Percentiles rank a stretch among this genome's conserved stretches.
Evolutionary conservation across 208 protist genomes (phyloP).

Genomic region (Trypanosoma congolense): DNA sequence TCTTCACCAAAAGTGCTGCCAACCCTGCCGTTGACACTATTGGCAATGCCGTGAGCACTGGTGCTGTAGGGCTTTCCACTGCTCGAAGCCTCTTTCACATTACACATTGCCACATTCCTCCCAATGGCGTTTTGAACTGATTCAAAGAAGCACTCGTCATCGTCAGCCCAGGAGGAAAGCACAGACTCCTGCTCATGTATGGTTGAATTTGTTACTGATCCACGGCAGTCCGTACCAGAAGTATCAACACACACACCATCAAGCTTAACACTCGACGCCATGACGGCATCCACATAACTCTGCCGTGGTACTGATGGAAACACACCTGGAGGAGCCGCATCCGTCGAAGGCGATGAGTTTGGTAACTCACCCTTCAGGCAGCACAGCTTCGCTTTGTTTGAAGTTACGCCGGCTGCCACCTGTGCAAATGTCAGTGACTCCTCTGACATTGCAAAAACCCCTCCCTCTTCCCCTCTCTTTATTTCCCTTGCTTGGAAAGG

Average conservation of each 20-base stretch:
- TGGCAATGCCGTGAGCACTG: neutral
- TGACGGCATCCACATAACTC: conserved; percentile 29
- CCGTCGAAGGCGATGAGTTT: too few species aligned
- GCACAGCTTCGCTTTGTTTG: neutral
- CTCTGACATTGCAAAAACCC: neutral
- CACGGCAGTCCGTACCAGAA: conserved; percentile 9
- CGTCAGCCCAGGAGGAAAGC: conserved; percentile 42
- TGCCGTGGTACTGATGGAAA: too few species aligned
- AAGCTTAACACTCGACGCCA: conserved; percentile 24
- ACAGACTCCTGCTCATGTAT: conserved; percentile 31
- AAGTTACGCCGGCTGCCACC: neutral
- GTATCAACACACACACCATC: conserved; percentile 25
- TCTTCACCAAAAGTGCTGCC: neutral
- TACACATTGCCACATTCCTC: neutral
- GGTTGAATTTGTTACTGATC: conserved; percentile 31
- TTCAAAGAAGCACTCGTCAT: conserved; percentile 45
- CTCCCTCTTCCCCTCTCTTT: neutral
- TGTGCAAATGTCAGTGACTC: neutral
- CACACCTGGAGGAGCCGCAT: too few species aligned
- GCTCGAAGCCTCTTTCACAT: neutral
- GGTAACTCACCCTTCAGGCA: neutral
- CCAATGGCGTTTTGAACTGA: conserved; percentile 16
- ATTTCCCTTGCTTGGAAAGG: neutral
- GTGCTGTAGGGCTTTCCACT: neutral
- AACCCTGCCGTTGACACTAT: neutral